phyloP scores from a whole-genome alignment of 805 yeast species.

The Pichia rugopelliculosa region DNA sequence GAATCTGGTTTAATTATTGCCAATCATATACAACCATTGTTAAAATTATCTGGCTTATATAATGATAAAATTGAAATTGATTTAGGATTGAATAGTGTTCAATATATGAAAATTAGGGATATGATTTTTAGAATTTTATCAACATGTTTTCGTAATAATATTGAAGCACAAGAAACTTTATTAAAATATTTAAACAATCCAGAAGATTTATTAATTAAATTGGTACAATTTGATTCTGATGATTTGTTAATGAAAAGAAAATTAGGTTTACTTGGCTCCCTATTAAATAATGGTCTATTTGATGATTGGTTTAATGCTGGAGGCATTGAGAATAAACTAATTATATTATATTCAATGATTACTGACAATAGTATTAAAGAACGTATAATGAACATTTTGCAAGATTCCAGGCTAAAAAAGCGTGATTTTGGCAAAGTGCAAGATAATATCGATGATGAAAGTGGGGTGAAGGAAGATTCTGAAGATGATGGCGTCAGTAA shows the following conservation, averaged over 20 bases:
- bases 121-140: conserved; percentile 53
- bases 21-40: conserved; percentile 27
- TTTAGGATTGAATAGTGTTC: conserved; percentile 10
- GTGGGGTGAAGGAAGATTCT: too few relatives aligned
- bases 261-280: conserved; percentile 45
- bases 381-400: conserved; percentile 39
- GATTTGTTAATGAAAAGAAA: conserved; percentile 28
- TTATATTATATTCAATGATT: conserved; percentile 19
- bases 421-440: conserved; percentile 11
- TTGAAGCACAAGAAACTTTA: conserved; percentile 27
- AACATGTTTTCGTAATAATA: conserved; percentile 67
- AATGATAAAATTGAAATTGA: conserved; percentile 7
- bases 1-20: conserved; percentile 51
- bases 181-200: conserved; percentile 14
- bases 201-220: conserved; percentile 15
- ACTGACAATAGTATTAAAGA: conserved; percentile 24
- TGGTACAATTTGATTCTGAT: conserved; percentile 7
- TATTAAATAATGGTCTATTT: conserved; percentile 33
- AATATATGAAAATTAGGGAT: conserved; percentile 35
- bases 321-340: conserved; percentile 19
- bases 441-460: conserved; percentile 10
- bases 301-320: conserved; percentile 15
- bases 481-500: conserved; percentile 11
- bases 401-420: conserved; percentile 30
- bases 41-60: conserved; percentile 24